These are phyloP conservation scores for Mortierella hygrophila DNA, from an alignment of 192 early-diverging fungal species.

Conservation along the genomic window DNA sequence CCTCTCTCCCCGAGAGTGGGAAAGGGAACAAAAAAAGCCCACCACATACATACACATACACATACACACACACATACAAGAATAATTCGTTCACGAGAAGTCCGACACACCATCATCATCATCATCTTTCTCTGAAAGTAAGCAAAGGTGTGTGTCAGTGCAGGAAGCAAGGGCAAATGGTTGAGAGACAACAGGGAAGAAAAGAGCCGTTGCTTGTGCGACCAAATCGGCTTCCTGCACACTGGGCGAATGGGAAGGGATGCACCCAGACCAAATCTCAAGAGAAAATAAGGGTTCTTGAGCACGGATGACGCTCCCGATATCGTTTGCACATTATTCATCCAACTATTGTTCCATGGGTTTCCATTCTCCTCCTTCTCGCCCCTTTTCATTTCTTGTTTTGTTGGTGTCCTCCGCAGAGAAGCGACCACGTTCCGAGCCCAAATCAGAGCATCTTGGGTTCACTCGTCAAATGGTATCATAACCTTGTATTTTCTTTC, in stretches of 20 bases:
- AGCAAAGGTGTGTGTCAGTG: background rate
- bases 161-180: background rate
- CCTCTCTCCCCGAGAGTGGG: background rate
- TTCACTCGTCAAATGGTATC: background rate
- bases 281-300: background rate
- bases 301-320: background rate
- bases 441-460: background rate
- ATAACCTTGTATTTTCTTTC: background rate
- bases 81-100: background rate
- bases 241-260: background rate
- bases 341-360: background rate
- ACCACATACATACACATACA: too few relatives aligned
- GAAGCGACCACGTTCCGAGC: conserved; percentile 11
- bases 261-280: too few relatives aligned
- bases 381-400: background rate
- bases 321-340: background rate
- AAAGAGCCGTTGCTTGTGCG: conserved; percentile 5
- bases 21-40: conserved; percentile 7
- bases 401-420: background rate
- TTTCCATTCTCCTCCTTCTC: background rate
- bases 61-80: background rate
- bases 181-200: background rate
- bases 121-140: background rate
- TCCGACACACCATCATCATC: background rate
- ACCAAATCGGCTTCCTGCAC: background rate